Evolutionary conservation across 805 yeast species (phyloP), one percentile per base, ranked within the genome.

Genomic region (Wickerhamiella azyma): DNA sequence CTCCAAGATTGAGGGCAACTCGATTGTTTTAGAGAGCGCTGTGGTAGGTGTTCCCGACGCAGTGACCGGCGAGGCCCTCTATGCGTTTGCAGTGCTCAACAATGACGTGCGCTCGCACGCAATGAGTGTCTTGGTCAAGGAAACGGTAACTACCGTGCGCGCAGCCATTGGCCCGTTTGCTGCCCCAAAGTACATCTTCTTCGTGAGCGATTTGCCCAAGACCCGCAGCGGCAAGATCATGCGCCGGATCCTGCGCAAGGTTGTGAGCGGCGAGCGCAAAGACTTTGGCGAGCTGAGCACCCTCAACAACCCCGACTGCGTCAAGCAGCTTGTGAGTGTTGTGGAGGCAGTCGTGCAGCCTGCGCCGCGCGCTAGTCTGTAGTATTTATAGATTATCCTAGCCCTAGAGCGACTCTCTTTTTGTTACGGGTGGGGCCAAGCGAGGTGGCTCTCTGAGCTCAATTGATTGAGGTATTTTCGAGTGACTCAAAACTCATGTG

Each of bases 171-270:
- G 92, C 43, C 70, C 71, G 40, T 82, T 82, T 65, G 96, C 95
- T 21, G 89, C 94, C 46, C 95, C 95, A 59, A 86, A 85, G 65
- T 68, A 77, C 47, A 75, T 84, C 50, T 70, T 79, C 54, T 67
- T 84, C 50, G 88, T 85, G 47, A 77, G 75, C 49, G 95, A 85
- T 61, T 74, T 85, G 63, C 95, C 95, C 66, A 85, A 85, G 73
- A 85, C 95, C 16, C 77, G 95, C 70, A 83, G 94, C 6, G 95
- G 95, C 56, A 85, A 85, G 72, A 85, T 85, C 59, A 85, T 85
- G 89, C 81, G 96, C 73, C 81, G 95, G 72, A 79, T 85, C 52
- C 71, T 85, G 66, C 79, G 95, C 68, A 85, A 85, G 66, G 74
- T 85, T 49, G 77, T 83, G 49, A 79, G 84, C 47, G 84, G 85